These are phyloP conservation scores for Parastagonospora nodorum DNA, from an alignment of 2,329 filamentous ascomycete genomes.

Conservation along the genomic window DNA sequence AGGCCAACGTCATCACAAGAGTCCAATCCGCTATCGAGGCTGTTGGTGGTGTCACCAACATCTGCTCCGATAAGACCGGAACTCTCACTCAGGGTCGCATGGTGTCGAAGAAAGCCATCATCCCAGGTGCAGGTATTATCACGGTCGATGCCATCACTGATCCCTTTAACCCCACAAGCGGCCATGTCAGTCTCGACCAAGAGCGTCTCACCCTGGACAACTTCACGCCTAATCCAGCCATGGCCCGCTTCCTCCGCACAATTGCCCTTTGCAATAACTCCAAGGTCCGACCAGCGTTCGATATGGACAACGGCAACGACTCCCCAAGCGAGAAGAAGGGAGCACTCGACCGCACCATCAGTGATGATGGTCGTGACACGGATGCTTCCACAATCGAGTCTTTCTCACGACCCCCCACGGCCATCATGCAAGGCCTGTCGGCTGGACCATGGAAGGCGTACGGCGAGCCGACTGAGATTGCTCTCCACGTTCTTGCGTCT, in stretches of 20 bases:
- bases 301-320: constrained; percentile 23
- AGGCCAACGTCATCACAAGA: constrained; percentile 48
- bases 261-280: constrained; percentile 49
- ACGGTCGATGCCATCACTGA: constrained; percentile 42
- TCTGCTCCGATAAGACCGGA: constrained; percentile 49
- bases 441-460: constrained; percentile 39
- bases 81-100: constrained; percentile 49
- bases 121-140: constrained; percentile 41
- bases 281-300: constrained; percentile 35
- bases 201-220: constrained; percentile 30
- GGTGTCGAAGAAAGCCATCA: constrained; percentile 46
- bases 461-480: constrained; percentile 48
- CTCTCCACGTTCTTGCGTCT: constrained; percentile 47
- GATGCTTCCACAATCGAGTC: constrained; percentile 38
- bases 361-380: constrained; percentile 38
- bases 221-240: constrained; percentile 21
- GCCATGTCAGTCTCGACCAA: constrained; percentile 38
- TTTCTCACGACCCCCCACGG: constrained; percentile 36
- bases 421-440: constrained; percentile 20
- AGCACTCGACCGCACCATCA: constrained; percentile 35
- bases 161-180: constrained; percentile 43
- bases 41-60: constrained; percentile 49
- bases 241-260: constrained; percentile 41
- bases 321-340: constrained; percentile 52
- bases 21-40: constrained; percentile 48